phyloP scores from a whole-genome alignment of 441 rosid genomes.

The Manihot esculenta region DNA sequence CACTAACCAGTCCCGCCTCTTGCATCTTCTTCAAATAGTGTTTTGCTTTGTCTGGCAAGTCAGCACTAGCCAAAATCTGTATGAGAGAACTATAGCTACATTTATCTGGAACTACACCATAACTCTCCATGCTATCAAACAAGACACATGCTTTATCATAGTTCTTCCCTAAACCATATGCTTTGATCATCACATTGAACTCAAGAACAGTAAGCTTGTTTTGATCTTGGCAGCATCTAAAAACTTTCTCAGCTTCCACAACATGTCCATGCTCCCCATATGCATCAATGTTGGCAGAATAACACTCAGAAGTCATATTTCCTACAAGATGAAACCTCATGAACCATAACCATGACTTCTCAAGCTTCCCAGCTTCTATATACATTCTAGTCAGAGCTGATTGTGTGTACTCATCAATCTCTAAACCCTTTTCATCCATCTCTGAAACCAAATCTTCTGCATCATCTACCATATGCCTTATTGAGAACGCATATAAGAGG shows the following conservation, averaged over 20 bases:
- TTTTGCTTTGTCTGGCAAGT: slow-evolving; percentile 58
- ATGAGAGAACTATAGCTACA: slow-evolving; percentile 66
- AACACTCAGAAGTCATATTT: slow-evolving; percentile 74
- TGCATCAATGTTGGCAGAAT: slow-evolving; percentile 86
- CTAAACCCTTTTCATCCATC: slow-evolving; percentile 60
- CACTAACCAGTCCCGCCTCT: slow-evolving; percentile 59
- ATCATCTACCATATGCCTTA: slow-evolving; percentile 71
- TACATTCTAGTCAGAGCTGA: slow-evolving; percentile 88
- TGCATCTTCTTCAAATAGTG: slow-evolving; percentile 62
- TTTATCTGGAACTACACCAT: slow-evolving; percentile 64
- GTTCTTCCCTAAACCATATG: slow-evolving; percentile 62
- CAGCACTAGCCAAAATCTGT: slow-evolving; percentile 64
- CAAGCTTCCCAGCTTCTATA: slow-evolving; percentile 70
- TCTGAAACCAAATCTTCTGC: slow-evolving; percentile 66
- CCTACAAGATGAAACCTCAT: slow-evolving; percentile 66
- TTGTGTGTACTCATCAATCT: slow-evolving; percentile 86
- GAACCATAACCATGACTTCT: slow-evolving; percentile 88
- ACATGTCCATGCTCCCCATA: slow-evolving; percentile 73
- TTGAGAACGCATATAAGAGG: slow-evolving; percentile 76
- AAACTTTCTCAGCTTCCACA: slow-evolving; percentile 63
- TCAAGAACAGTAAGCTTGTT: slow-evolving; percentile 57
- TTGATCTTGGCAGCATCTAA: slow-evolving; percentile 52
- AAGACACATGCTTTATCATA: slow-evolving; percentile 62
- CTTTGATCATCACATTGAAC: slow-evolving; percentile 86
- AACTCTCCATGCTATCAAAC: slow-evolving; percentile 66